phyloP scores from a whole-genome alignment of 768 basidiomycete genomes.

The Termitomyces sp. region DNA sequence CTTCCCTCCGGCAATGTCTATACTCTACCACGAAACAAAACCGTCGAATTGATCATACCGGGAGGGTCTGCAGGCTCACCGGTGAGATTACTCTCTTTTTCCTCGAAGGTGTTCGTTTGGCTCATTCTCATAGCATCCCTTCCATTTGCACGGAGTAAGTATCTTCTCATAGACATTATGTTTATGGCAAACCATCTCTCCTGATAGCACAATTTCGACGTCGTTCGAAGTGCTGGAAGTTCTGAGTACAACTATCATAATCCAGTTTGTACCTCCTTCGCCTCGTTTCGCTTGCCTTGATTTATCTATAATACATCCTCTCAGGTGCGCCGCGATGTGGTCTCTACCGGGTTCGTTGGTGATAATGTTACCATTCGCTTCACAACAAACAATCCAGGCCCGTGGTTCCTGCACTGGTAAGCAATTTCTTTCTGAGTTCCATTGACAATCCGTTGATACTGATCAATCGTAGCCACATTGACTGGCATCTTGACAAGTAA shows the following conservation, averaged over 20 bases:
- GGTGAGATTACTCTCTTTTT: conserved; percentile 11
- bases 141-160: conserved; percentile 30
- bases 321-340: conserved; percentile 23
- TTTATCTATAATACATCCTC: too few species aligned
- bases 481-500: conserved; percentile 12
- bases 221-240: conserved; percentile 32
- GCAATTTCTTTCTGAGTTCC: not conserved
- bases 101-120: not conserved
- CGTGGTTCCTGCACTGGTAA: conserved; percentile 23
- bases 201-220: conserved; percentile 33
- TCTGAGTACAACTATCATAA: conserved; percentile 37
- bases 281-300: not conserved
- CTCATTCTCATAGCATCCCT: conserved; percentile 22
- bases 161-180: not conserved
- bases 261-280: conserved; percentile 29
- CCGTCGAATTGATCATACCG: conserved; percentile 44
- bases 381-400: conserved; percentile 37
- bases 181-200: not conserved
- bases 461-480: not conserved
- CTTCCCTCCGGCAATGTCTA: conserved; percentile 41
- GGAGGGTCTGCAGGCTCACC: conserved; percentile 31
- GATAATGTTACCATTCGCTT: conserved; percentile 37
- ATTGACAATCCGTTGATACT: not conserved
- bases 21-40: conserved; percentile 39
- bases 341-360: conserved; percentile 19